A percentile compares a stretch with the other conserved stretches of the same genome.
Evolutionary conservation across 768 basidiomycete genomes (phyloP).

Genomic region (Floccularia luteovirens): DNA sequence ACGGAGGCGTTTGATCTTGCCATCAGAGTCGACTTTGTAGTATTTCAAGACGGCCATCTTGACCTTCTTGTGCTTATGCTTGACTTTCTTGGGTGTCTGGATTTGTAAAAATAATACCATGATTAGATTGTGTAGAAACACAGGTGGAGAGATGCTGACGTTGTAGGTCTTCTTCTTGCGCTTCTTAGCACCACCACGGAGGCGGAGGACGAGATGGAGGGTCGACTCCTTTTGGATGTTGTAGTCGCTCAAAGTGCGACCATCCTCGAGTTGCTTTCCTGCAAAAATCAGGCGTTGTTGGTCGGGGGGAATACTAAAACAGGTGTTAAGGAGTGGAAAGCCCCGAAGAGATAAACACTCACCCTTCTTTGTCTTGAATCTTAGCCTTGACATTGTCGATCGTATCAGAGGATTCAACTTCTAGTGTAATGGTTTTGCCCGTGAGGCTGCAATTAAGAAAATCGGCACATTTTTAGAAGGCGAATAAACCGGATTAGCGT

Average conservation of each 20-base stretch:
- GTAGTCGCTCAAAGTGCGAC: constrained; percentile 90
- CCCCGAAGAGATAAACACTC: constrained; percentile 13
- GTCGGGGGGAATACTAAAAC: constrained; percentile 74
- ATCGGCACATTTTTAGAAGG: constrained; percentile 7
- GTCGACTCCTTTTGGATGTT: constrained; percentile 99
- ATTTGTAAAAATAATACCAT: background rate
- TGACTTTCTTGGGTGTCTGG: constrained; percentile 98
- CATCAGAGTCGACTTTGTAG: constrained; percentile 99
- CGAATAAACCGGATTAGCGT: background rate
- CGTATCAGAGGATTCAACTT: constrained; percentile 95
- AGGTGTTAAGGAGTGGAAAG: constrained; percentile 6
- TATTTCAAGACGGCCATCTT: constrained; percentile 99
- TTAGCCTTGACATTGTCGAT: constrained; percentile 98
- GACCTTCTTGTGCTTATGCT: constrained; percentile 99
- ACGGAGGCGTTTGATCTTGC: constrained; percentile 98
- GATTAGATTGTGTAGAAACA: background rate
- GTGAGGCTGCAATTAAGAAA: constrained; percentile 84
- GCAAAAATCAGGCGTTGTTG: constrained; percentile 99
- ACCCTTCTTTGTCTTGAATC: constrained; percentile 98
- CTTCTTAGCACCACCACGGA: constrained; percentile 99
- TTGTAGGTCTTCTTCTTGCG: constrained; percentile 99
- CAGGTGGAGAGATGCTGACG: constrained; percentile 35
- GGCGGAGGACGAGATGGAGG: constrained; percentile 93
- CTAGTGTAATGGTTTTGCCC: constrained; percentile 98
- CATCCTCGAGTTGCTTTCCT: constrained; percentile 99